Evolutionary conservation across 805 yeast genomes (phyloP).

Genomic region (Nakazawaea populi): DNA sequence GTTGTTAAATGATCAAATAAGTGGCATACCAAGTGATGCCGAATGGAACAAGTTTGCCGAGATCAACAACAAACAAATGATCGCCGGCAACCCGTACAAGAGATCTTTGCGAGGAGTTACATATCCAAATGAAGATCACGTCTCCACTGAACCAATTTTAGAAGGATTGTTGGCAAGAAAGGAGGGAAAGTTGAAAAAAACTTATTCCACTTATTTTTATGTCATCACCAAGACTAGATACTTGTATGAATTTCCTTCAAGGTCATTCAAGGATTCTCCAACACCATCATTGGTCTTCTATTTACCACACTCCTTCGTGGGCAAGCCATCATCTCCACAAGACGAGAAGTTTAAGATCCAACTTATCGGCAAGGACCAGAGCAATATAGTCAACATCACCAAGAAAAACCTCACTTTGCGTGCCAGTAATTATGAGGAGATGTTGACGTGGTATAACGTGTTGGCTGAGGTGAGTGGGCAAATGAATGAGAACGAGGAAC

Average conservation of each 20-base stretch:
- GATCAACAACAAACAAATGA: constrained; percentile 26
- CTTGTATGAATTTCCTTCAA: constrained; percentile 40
- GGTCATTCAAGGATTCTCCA: constrained; percentile 32
- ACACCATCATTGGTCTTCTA: constrained; percentile 40
- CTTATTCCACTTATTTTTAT: constrained; percentile 37
- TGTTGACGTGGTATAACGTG: constrained; percentile 39
- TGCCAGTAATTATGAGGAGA: constrained; percentile 38
- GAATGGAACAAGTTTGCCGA: constrained; percentile 40
- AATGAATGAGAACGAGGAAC: constrained; percentile 14
- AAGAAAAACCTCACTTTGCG: constrained; percentile 30
- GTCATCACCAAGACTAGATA: constrained; percentile 40
- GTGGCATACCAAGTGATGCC: constrained; percentile 27
- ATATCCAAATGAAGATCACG: constrained; percentile 34
- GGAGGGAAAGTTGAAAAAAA: constrained; percentile 35
- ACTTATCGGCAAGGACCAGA: constrained; percentile 38
- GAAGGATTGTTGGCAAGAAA: constrained; percentile 42
- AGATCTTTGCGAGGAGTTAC: constrained; percentile 29
- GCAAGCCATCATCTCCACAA: constrained; percentile 23
- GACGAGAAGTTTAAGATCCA: constrained; percentile 33
- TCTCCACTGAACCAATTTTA: constrained; percentile 35
- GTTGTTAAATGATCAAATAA: constrained; percentile 24
- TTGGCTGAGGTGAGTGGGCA: constrained; percentile 24
- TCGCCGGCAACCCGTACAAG: constrained; percentile 26
- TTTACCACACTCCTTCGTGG: constrained; percentile 40
- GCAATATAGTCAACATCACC: constrained; percentile 19